Evolutionary conservation across 1,284 basidiomycete species (phyloP), one percentile per base, ranked within the genome.

Genomic region (Agroathelia rolfsii): DNA sequence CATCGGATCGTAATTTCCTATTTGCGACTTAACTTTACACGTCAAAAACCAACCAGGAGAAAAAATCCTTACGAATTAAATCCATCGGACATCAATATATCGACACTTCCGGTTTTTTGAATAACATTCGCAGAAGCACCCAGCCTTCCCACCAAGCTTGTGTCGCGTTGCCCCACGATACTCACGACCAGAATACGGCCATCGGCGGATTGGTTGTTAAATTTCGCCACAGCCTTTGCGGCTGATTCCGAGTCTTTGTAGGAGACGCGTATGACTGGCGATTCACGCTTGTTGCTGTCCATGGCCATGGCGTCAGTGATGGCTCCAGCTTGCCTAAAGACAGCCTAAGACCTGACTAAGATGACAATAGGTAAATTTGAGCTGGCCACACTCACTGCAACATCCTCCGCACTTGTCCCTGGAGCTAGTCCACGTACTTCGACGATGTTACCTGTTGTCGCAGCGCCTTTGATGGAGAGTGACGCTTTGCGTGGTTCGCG

Each of bases 391-490:
- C 66, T 37, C 34, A 75, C 74, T 48, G 76, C 72, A 34, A 90
- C 87, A 49, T 90, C 86, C 20, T 81, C 85, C 14, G 82, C 66
- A 3, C 81, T 87, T 17, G 86, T 90, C 4, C 86, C 87, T 12
- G 56, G 58, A 5, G 80, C 82, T 17, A 90, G 58, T 5, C 81
- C 82, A 6, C 72, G 64, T 10, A 90, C 77, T 45, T 87, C 73
- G 0, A 90, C 76, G 31, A 84, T 76, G 39, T 82, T 83, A 8
- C 73, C 72, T n/a, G 55, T 44, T 2, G 49, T 52, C 37, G 73
- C 65, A 7, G 83, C 83, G 6, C 86, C 86, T 53, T 82, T 82
- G 53, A 89, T 88, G 12, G 64, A 68, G 18, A 86, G 49, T 40
- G 39, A 35, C 46, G 53, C 34, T 46, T 38, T 14, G 56, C 59